A percentile compares a stretch with the other conserved stretches of the same genome.
phyloP scores from a whole-genome alignment of 306 rosid species.

The Prinsepia uniflora region DNA sequence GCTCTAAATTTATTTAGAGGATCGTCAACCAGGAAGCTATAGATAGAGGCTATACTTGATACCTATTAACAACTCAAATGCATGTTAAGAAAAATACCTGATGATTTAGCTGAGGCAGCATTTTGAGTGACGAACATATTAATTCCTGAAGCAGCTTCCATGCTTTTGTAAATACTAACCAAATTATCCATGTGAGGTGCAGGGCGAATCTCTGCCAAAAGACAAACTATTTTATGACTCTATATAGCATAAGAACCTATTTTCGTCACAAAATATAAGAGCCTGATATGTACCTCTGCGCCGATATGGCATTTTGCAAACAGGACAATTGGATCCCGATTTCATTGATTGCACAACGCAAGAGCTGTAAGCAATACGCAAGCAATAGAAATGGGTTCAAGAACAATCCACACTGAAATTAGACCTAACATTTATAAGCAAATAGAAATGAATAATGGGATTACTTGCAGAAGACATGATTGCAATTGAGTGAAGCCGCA shows the following conservation, averaged over 20 bases:
- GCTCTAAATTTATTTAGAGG: too few relatives aligned
- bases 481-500: constrained; percentile 74
- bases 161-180: constrained; percentile 81
- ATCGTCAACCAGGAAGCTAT: too few relatives aligned
- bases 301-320: constrained; percentile 74
- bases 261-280: background rate
- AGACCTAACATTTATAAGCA: background rate
- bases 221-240: background rate
- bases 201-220: constrained; percentile 67
- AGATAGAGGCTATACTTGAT: too few relatives aligned
- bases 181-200: constrained; percentile 87
- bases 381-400: background rate
- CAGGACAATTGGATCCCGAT: constrained; percentile 68
- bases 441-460: background rate
- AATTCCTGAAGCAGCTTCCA: constrained; percentile 78
- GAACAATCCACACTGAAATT: background rate
- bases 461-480: constrained; percentile 90
- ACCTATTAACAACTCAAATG: too few relatives aligned
- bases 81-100: constrained; percentile 44
- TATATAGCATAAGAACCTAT: background rate
- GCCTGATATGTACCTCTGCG: constrained; percentile 61
- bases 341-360: constrained; percentile 77
- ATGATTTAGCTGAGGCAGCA: constrained; percentile 32
- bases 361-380: constrained; percentile 40
- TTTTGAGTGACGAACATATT: constrained; percentile 66